Evolutionary conservation across 2,329 filamentous ascomycete species (phyloP).

Genomic region (Ophiosphaerella herpotricha): DNA sequence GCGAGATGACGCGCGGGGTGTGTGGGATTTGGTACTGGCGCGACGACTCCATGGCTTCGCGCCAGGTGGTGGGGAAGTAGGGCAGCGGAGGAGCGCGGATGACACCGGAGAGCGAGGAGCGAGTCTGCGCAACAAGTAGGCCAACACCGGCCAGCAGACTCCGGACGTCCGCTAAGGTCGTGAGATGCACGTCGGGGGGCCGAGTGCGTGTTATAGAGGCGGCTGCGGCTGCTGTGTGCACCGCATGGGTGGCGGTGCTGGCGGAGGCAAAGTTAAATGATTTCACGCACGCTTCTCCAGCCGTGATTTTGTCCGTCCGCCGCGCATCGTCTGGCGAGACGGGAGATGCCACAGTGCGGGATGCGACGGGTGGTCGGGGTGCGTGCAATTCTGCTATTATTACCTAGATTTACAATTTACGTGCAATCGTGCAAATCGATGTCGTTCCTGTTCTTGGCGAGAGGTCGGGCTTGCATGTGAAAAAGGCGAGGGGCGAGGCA

Average conservation of each 20-base stretch:
- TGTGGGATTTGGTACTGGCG: conserved; percentile 67
- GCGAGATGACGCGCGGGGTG: conserved; percentile 87
- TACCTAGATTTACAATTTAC: conserved; percentile 23
- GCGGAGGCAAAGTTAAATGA: conserved; percentile 20
- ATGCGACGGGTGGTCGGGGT: conserved; percentile 27
- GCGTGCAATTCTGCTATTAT: conserved; percentile 18
- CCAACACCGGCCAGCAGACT: conserved; percentile 32
- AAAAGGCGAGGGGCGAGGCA: neutral
- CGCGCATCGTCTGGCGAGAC: conserved; percentile 38
- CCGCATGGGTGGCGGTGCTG: conserved; percentile 26
- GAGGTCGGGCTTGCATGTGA: conserved; percentile 29
- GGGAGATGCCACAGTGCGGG: conserved; percentile 41
- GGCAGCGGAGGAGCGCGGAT: conserved; percentile 63
- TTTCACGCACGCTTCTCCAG: conserved; percentile 19
- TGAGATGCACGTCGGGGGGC: conserved; percentile 16
- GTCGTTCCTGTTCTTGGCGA: conserved; percentile 27
- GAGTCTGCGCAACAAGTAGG: conserved; percentile 29
- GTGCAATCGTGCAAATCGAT: conserved; percentile 19
- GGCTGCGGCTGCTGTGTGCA: conserved; percentile 14
- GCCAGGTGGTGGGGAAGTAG: conserved; percentile 55
- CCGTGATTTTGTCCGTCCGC: conserved; percentile 41
- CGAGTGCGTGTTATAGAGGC: conserved; percentile 17
- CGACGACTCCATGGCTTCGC: conserved; percentile 51
- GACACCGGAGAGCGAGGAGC: conserved; percentile 58
- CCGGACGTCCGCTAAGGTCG: conserved; percentile 8